These are phyloP conservation scores for Mangifera indica DNA, from an alignment of 345 rosid genomes.

Conservation along the genomic window DNA sequence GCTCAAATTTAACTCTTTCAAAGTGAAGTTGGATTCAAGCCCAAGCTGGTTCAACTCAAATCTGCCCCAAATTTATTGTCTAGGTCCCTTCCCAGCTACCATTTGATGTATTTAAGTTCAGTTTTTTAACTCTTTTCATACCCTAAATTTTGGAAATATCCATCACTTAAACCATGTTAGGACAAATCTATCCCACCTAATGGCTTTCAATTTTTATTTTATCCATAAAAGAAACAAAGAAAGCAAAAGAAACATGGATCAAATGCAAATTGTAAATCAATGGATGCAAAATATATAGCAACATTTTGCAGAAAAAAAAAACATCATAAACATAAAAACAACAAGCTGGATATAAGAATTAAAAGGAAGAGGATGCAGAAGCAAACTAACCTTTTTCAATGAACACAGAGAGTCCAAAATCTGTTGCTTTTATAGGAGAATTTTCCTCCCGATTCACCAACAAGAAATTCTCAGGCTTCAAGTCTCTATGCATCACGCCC, in stretches of 20 bases:
- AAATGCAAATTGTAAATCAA: neutral
- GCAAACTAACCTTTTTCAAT: conserved; percentile 66
- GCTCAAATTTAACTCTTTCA: too few species aligned
- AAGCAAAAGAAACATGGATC: too few species aligned
- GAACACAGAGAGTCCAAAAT: conserved; percentile 89
- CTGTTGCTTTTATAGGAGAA: conserved; percentile 70
- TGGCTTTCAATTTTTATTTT: too few species aligned
- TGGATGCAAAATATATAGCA: neutral
- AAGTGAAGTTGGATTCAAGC: too few species aligned
- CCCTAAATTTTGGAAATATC: neutral
- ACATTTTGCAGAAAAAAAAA: neutral
- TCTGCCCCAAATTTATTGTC: too few species aligned
- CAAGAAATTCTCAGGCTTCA: conserved; percentile 97
- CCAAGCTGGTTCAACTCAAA: too few species aligned
- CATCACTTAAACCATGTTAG: neutral
- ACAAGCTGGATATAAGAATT: neutral
- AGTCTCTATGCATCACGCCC: conserved; percentile 91
- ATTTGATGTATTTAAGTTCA: neutral
- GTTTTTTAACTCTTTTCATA: conserved; percentile 1
- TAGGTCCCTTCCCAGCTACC: neutral
- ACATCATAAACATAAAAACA: neutral
- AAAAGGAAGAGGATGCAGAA: neutral
- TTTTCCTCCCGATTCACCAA: conserved; percentile 46
- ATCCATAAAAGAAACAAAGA: too few species aligned
- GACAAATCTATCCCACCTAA: neutral